Base-by-base conservation (phyloP, 148 eudicot genomes). In the Talinum fruticosum region DNA sequence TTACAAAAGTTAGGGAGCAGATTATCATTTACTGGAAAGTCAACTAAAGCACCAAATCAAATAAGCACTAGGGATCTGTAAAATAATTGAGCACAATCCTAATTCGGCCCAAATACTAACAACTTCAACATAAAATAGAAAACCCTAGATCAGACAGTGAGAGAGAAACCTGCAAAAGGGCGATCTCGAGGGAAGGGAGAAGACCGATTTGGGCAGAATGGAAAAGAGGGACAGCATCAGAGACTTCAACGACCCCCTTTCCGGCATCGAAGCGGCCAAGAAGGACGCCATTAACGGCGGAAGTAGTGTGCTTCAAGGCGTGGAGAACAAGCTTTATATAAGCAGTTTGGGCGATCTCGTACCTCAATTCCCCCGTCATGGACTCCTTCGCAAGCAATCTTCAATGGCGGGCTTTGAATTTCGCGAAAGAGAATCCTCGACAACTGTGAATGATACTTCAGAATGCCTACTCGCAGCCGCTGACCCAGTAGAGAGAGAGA, bases 181-280 rank as follows among this genome's bases (percentile, higher is more conserved):
- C 90, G 75, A 94, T 94, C 84, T 94, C 97, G 66, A 94, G 98
- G 37, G 97, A 81, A 74, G 98, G 95, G 18, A 94, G 89, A 62
- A 94, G 89, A 26, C 86, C 91, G 87, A 92, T 88, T 80, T 81
- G 91, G 24, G 19, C 38, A 12, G 95, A 83, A 81, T 94, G 98
- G 74, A 87, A 94, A 53, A 92, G 95, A 2, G 97, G 97, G 33
- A 94, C 91, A 36, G 95, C 85, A 6, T 94, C 98, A 67, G 86
- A 67, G 86, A 94, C 86, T 74, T 90, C 89, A 4, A 92, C 89
- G 14, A 84, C 80, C 15, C 73, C 83, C 65, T 59, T 77, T 38
- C 38, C 38, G 57, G 72, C 86, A 74, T 71, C 79, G 75, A 78
- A 72, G 23, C 90, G 91, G 78, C 97, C 97, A 81, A 93, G 49